Conservation (phyloP, 371 early-diverging fungal species). For the Capillidium heterosporum region DNA sequence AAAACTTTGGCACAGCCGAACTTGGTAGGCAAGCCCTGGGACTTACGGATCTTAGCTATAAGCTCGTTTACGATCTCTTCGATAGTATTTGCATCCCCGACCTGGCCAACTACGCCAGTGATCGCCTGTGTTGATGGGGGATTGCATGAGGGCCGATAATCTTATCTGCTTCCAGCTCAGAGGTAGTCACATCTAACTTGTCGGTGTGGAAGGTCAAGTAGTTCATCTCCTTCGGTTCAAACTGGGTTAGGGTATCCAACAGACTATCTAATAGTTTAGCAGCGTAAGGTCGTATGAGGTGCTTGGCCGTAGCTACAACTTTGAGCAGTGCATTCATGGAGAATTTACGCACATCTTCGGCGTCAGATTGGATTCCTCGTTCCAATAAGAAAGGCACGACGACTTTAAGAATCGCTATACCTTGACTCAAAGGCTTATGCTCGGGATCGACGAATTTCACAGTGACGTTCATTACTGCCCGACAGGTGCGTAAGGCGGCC, state of each 20-base stretch:
- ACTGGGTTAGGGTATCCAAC: slow-evolving; percentile 56
- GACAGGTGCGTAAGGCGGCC: slow-evolving; percentile 65
- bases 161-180: slow-evolving; percentile 18
- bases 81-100: slow-evolving; percentile 46
- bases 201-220: slow-evolving; percentile 84
- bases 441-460: slow-evolving; percentile 69
- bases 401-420: slow-evolving; percentile 46
- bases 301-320: slow-evolving; percentile 57
- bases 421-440: slow-evolving; percentile 29
- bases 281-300: slow-evolving; percentile 48
- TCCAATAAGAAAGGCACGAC: slow-evolving; percentile 74
- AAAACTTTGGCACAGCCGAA: slow-evolving; percentile 79
- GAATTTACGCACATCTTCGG: slow-evolving; percentile 76
- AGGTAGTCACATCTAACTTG: slow-evolving; percentile 67
- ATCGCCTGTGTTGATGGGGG: slow-evolving; percentile 58
- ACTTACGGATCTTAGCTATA: slow-evolving; percentile 50
- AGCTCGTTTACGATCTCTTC: slow-evolving; percentile 39
- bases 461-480: slow-evolving; percentile 55
- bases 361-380: slow-evolving; percentile 62
- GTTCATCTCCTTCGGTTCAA: slow-evolving; percentile 54
- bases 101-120: slow-evolving; percentile 52
- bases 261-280: slow-evolving; percentile 50
- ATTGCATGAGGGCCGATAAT: slow-evolving; percentile 18
- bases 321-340: slow-evolving; percentile 61
- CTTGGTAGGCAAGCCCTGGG: slow-evolving; percentile 76